Evolutionary conservation across 2,329 filamentous ascomycete genomes (phyloP).

Genomic region (Phyllosticta citriasiana): DNA sequence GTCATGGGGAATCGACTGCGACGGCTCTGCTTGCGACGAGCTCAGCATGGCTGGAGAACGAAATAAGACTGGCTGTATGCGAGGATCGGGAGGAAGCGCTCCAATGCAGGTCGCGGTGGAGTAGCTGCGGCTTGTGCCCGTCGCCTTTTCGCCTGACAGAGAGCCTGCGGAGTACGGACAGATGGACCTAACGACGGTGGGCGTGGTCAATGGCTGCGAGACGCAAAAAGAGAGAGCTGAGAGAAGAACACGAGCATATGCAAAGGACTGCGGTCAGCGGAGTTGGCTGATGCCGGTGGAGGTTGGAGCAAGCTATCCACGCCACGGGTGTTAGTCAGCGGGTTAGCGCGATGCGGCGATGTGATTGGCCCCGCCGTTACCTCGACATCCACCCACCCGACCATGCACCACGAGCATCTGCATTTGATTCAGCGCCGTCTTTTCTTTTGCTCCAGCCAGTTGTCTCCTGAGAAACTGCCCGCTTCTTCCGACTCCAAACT

Average conservation of each 20-base stretch:
- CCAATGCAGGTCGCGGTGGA: background rate
- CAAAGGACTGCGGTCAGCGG: background rate
- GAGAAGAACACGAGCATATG: background rate
- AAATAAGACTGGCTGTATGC: background rate
- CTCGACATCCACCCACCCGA: background rate
- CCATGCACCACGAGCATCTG: background rate
- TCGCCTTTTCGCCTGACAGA: background rate
- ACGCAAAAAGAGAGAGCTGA: background rate
- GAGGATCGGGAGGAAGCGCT: background rate
- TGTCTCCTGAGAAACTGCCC: background rate
- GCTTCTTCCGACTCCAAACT: background rate
- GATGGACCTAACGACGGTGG: background rate
- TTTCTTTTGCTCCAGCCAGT: background rate
- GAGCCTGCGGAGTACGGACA: background rate
- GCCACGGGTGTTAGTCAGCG: background rate
- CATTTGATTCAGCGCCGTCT: background rate
- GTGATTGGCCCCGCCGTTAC: background rate
- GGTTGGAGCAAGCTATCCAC: background rate
- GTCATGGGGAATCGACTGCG: conserved; percentile 7
- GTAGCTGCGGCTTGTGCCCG: background rate
- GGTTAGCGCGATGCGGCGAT: background rate
- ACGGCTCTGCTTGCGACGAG: conserved; percentile 1
- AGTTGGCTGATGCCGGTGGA: background rate
- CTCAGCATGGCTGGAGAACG: background rate
- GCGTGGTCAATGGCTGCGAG: background rate